Evolutionary conservation across 1,284 basidiomycete genomes (phyloP).

Genomic region (Ustilago sp.): DNA sequence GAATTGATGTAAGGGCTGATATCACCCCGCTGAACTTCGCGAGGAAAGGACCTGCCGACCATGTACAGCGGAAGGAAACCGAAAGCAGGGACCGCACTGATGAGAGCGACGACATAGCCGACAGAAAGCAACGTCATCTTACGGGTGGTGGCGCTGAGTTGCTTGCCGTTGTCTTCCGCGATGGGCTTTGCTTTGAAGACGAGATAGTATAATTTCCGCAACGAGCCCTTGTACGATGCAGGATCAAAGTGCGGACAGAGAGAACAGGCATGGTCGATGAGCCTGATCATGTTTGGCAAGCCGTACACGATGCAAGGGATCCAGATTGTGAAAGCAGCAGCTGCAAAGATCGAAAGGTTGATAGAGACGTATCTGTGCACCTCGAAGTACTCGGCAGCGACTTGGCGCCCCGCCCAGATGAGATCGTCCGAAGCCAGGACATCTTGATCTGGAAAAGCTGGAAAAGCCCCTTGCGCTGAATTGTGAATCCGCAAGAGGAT

Average conservation of each 20-base stretch:
- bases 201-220: constrained; percentile 14
- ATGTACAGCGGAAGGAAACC: constrained; percentile 20
- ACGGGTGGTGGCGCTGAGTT: constrained; percentile 16
- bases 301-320: constrained; percentile 8
- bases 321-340: background rate
- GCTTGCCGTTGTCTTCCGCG: background rate
- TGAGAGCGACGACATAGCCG: constrained; percentile 11
- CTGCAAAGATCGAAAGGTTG: constrained; percentile 10
- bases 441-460: background rate
- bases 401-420: background rate
- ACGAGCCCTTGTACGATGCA: background rate
- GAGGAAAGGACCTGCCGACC: background rate
- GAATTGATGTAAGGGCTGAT: background rate
- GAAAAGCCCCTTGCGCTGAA: background rate
- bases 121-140: constrained; percentile 33
- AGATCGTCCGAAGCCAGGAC: constrained; percentile 25
- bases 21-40: constrained; percentile 9
- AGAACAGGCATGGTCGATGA: constrained; percentile 11
- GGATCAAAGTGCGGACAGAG: background rate
- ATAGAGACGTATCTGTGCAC: constrained; percentile 5
- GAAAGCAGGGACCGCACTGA: constrained; percentile 13
- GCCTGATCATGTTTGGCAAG: constrained; percentile 6
- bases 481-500: background rate
- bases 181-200: constrained; percentile 15
- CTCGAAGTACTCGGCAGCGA: constrained; percentile 6